Percentiles rank a stretch among this genome's conserved stretches.
Evolutionary conservation across 169 alveolate species (phyloP).

Genomic region (Amoebophrya sp.): DNA sequence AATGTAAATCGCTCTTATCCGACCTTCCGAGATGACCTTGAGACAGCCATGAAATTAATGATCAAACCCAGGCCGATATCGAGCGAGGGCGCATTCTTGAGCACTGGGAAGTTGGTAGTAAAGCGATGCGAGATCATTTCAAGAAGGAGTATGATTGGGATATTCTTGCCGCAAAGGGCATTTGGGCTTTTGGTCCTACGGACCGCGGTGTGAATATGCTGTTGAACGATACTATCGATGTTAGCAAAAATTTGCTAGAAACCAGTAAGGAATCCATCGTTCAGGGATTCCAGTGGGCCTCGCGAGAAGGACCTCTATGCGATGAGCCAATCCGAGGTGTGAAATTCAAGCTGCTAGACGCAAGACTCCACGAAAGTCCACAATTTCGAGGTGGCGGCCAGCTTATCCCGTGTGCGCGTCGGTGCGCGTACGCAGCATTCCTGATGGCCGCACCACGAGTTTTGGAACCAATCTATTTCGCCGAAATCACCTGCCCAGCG

Average conservation of each 20-base stretch:
- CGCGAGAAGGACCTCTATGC: slow-evolving; percentile 73
- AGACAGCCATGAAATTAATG: too few species aligned
- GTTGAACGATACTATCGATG: slow-evolving; percentile 83
- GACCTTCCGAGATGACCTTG: too few species aligned
- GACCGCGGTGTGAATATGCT: slow-evolving; percentile 74
- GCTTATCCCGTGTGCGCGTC: slow-evolving; percentile 92
- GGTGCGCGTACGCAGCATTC: slow-evolving; percentile 92
- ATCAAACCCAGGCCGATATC: slow-evolving; percentile 46
- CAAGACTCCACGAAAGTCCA: slow-evolving; percentile 73
- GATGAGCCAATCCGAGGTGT: slow-evolving; percentile 51
- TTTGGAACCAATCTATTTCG: slow-evolving; percentile 90
- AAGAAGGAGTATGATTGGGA: slow-evolving; percentile 90
- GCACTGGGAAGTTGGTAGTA: slow-evolving; percentile 40
- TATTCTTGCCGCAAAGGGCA: slow-evolving; percentile 79
- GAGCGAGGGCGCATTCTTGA: slow-evolving; percentile 44
- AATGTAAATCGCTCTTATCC: too few species aligned
- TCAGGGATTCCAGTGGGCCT: slow-evolving; percentile 98
- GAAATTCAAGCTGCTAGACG: slow-evolving; percentile 76
- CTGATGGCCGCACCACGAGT: slow-evolving; percentile 93
- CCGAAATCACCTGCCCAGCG: slow-evolving; percentile 90
- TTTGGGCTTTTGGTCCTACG: slow-evolving; percentile 97
- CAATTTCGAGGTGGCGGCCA: slow-evolving; percentile 90
- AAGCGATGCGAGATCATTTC: not conserved
- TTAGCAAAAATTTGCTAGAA: not conserved
- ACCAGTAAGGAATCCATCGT: slow-evolving; percentile 38